These are phyloP conservation scores for Cladosporium halotolerans DNA, from an alignment of 2,329 filamentous ascomycete species.

Conservation along the genomic window DNA sequence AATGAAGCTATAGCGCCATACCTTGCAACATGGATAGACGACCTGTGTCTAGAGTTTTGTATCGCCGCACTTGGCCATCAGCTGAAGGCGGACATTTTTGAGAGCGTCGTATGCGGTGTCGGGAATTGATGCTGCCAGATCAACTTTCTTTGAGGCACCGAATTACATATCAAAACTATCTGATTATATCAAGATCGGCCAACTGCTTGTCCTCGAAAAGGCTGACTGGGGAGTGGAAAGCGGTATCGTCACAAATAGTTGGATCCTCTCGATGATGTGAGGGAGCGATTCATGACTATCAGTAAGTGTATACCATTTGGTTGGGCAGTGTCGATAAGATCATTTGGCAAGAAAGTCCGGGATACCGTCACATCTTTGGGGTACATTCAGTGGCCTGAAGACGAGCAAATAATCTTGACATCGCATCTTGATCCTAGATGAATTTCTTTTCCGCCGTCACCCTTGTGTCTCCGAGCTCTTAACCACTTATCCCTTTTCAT, in stretches of 20 bases:
- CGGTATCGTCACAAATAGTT: background rate
- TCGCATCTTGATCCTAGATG: no score
- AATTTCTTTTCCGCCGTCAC: no score
- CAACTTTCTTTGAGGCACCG: constrained; percentile 11
- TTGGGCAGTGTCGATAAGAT: background rate
- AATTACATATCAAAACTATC: constrained; percentile 16
- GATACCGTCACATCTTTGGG: background rate
- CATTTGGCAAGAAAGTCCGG: background rate
- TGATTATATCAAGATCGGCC: constrained; percentile 19
- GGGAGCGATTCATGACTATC: background rate
- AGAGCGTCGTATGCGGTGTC: constrained; percentile 17
- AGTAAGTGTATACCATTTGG: background rate
- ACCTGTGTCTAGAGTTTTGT: constrained; percentile 15
- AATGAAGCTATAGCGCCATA: background rate
- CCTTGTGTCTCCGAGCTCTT: no score
- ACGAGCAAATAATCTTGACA: no score
- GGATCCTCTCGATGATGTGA: background rate
- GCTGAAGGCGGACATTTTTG: constrained; percentile 14
- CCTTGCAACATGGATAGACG: background rate
- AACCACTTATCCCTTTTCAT: no score
- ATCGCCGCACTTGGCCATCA: constrained; percentile 17
- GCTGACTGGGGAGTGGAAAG: constrained; percentile 1
- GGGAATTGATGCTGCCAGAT: constrained; percentile 11
- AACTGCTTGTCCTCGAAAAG: constrained; percentile 19
- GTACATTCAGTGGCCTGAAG: background rate